Percentiles rank a stretch among this genome's conserved stretches.
Evolutionary conservation across 345 rosid genomes (phyloP).

Genomic region (Acer saccharum): DNA sequence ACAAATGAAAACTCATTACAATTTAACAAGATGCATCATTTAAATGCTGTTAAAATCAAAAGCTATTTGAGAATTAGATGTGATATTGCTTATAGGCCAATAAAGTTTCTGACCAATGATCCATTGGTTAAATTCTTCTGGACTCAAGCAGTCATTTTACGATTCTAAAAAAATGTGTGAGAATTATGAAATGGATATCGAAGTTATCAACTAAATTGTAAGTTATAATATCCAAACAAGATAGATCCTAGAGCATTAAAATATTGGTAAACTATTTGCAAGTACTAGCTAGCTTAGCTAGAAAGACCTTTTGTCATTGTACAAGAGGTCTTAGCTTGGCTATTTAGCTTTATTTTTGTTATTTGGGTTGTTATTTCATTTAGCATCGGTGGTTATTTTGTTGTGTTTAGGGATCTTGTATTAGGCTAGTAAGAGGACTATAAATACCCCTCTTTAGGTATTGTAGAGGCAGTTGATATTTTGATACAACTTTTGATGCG

Average conservation of each 20-base stretch:
- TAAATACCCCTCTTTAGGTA: too few relatives aligned
- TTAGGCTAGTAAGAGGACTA: too few relatives aligned
- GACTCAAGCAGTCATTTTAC: not conserved
- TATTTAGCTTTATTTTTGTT: too few relatives aligned
- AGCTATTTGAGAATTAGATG: not conserved
- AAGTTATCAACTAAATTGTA: not conserved
- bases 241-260: not conserved
- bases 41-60: not conserved
- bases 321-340: not conserved
- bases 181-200: not conserved
- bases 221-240: not conserved
- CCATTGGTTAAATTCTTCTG: not conserved
- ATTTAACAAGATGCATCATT: not conserved
- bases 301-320: not conserved
- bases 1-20: not conserved
- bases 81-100: not conserved
- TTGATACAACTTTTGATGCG: too few relatives aligned
- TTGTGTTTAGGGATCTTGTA: too few relatives aligned
- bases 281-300: not conserved
- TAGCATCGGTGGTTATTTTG: too few relatives aligned
- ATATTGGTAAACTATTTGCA: not conserved
- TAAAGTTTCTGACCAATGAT: not conserved
- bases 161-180: not conserved
- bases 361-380: too few relatives aligned
- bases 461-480: too few relatives aligned